phyloP scores from a whole-genome alignment of 768 basidiomycete genomes.

The Brasilioporus rufonigricans region DNA sequence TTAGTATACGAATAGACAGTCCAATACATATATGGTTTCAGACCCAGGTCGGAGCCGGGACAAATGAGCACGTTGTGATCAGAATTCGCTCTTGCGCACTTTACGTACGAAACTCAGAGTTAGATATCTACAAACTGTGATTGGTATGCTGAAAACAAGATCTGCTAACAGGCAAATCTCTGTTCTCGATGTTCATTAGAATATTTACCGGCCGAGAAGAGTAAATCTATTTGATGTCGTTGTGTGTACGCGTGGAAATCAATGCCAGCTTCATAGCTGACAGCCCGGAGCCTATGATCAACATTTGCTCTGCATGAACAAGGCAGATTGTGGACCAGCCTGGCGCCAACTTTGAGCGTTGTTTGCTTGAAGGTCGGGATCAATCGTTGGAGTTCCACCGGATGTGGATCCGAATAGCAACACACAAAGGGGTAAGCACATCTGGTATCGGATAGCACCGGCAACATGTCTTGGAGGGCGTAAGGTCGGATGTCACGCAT shows the following conservation, averaged over 20 bases:
- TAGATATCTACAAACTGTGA: neutral
- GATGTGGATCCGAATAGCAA: neutral
- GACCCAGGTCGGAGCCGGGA: neutral
- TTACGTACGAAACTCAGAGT: neutral
- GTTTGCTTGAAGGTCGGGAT: neutral
- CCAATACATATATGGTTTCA: neutral
- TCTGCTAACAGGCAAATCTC: too few species aligned
- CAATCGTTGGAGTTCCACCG: neutral
- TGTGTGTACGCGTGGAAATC: too few species aligned
- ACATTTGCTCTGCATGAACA: neutral
- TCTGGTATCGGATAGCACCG: too few species aligned
- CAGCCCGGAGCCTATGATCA: too few species aligned
- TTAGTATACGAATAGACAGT: too few species aligned
- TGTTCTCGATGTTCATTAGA: neutral
- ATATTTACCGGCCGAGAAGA: too few species aligned
- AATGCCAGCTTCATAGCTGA: too few species aligned
- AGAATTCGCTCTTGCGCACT: neutral
- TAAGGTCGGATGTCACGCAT: too few species aligned
- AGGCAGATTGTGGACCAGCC: neutral
- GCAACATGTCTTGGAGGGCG: too few species aligned
- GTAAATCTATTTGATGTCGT: too few species aligned
- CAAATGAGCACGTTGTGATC: too few species aligned
- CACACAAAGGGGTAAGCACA: too few species aligned
- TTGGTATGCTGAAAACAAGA: neutral
- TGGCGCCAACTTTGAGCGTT: neutral